A percentile compares a stretch with the other conserved stretches of the same genome.
Conservation (phyloP, 306 rosid species). For the Acacia crassicarpa region DNA sequence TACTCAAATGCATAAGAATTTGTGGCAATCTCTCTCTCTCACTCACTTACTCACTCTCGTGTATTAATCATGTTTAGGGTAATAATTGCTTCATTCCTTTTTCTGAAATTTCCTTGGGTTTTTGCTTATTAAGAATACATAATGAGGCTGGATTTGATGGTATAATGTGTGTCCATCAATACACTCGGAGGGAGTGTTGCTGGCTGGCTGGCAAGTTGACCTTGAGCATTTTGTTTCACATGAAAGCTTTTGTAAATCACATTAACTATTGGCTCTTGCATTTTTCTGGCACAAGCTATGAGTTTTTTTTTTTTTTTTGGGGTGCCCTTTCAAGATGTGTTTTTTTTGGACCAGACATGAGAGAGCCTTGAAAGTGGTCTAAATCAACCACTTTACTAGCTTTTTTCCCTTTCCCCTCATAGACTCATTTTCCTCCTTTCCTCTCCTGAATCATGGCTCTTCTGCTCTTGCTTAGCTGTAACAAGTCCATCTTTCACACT, state of each 20-base stretch:
- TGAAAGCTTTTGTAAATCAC: slow-evolving; percentile 1
- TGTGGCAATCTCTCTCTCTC: slow-evolving; percentile 24
- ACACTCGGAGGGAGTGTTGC: not conserved
- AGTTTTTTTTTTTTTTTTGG: slow-evolving; percentile 33
- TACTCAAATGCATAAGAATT: slow-evolving; percentile 34
- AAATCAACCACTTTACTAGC: slow-evolving; percentile 49
- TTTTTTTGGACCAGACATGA: slow-evolving; percentile 32
- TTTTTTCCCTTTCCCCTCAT: slow-evolving; percentile 29
- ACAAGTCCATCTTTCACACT: slow-evolving; percentile 47
- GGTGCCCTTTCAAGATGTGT: slow-evolving; percentile 29
- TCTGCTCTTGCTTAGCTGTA: slow-evolving; percentile 73
- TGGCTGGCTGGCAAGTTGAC: slow-evolving; percentile 13
- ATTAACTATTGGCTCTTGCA: slow-evolving; percentile 27
- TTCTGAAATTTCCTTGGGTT: slow-evolving; percentile 28
- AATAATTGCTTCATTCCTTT: slow-evolving; percentile 49
- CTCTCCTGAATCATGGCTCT: slow-evolving; percentile 71
- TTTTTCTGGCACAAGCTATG: slow-evolving; percentile 52
- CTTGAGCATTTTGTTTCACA: slow-evolving; percentile 23
- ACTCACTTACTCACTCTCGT: not conserved
- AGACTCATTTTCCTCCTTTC: slow-evolving; percentile 52
- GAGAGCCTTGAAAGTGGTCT: slow-evolving; percentile 57
- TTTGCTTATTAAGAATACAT: slow-evolving; percentile 20
- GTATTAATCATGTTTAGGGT: slow-evolving; percentile 37
- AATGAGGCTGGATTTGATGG: not conserved
- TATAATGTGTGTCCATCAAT: slow-evolving; percentile 9